Evolutionary conservation across 176 grass and related monocot species (phyloP).

Genomic region (Oryza officinalis): DNA sequence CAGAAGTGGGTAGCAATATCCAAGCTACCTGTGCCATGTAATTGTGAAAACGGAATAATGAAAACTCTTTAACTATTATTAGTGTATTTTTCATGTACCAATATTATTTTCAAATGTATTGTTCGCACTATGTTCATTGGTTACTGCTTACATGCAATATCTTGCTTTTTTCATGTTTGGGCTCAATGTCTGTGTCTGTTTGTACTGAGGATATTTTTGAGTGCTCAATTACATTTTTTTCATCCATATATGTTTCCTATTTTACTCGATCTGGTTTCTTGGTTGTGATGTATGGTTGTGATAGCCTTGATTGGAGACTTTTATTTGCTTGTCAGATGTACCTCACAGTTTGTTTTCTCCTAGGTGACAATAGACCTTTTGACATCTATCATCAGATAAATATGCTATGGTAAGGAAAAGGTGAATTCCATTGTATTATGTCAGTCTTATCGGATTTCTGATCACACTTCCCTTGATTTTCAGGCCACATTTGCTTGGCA

Average conservation of each 20-base stretch:
- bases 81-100: not conserved
- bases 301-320: not conserved
- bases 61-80: constrained; percentile 3
- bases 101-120: not conserved
- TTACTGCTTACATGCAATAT: constrained; percentile 18
- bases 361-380: constrained; percentile 90
- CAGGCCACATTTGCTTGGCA: constrained; percentile 84
- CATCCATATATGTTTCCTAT: not conserved
- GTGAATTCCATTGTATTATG: constrained; percentile 27
- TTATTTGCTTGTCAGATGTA: constrained; percentile 5
- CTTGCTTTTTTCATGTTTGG: constrained; percentile 14
- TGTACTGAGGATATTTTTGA: not conserved
- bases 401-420: constrained; percentile 83
- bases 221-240: not conserved
- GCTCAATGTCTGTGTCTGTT: constrained; percentile 10
- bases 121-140: not conserved
- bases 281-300: not conserved
- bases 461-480: constrained; percentile 37
- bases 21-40: not conserved
- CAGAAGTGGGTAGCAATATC: constrained; percentile 20
- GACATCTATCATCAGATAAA: constrained; percentile 99
- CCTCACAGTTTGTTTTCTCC: constrained; percentile 57
- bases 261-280: not conserved
- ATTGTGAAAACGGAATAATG: not conserved
- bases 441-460: constrained; percentile 19